These are phyloP conservation scores for Pisolithus microcarpus DNA, from an alignment of 768 basidiomycete species.

Conservation along the genomic window DNA sequence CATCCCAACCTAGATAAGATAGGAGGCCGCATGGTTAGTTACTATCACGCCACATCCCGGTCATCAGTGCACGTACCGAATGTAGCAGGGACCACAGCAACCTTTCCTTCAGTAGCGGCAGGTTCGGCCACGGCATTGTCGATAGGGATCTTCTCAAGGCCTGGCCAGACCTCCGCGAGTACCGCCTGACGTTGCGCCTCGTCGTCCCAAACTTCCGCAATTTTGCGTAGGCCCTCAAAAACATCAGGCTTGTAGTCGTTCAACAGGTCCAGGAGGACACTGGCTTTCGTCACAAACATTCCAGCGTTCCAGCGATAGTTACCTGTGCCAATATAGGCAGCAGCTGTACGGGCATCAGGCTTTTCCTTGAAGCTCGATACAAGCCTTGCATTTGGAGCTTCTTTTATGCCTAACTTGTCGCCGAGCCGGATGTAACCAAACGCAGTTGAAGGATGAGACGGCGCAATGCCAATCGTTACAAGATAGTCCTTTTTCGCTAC, in stretches of 20 bases:
- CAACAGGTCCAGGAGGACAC: constrained; percentile 62
- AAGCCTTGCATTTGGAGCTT: constrained; percentile 75
- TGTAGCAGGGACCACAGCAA: constrained; percentile 85
- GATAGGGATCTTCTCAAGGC: constrained; percentile 79
- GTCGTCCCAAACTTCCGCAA: constrained; percentile 65
- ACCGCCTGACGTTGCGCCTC: constrained; percentile 46
- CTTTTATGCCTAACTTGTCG: constrained; percentile 55
- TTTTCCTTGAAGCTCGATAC: constrained; percentile 89
- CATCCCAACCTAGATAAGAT: constrained; percentile 68
- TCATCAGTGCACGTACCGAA: constrained; percentile 51
- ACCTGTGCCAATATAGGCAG: constrained; percentile 80
- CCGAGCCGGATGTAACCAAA: constrained; percentile 86
- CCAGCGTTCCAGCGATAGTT: constrained; percentile 90
- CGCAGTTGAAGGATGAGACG: constrained; percentile 82
- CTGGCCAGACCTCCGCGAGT: constrained; percentile 66
- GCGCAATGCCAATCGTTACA: constrained; percentile 86
- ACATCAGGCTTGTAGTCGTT: constrained; percentile 71
- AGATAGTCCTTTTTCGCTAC: constrained; percentile 74
- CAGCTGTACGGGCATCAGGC: constrained; percentile 82
- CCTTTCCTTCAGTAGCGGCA: constrained; percentile 67
- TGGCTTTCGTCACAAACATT: constrained; percentile 87
- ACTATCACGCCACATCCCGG: constrained; percentile 3
- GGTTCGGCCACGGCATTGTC: constrained; percentile 88
- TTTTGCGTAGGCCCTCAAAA: constrained; percentile 55
- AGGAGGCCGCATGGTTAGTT: too few species aligned